Base-by-base conservation (phyloP, 306 rosid genomes). In the Leucaena leucocephala region DNA sequence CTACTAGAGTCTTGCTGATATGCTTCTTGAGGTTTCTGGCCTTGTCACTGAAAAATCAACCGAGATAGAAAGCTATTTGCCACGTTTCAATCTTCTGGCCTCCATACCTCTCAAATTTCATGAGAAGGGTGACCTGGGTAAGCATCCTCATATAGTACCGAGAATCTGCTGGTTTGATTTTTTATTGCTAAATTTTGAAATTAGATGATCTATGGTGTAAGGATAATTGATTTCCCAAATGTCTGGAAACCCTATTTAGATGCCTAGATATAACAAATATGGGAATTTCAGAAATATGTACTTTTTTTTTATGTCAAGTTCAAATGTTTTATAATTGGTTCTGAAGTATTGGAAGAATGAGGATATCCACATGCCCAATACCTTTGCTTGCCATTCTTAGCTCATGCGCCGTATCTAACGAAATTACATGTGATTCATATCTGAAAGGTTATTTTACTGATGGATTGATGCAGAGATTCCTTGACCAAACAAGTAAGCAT, bases 1-100 rank as follows among this genome's bases (percentile, higher is more conserved):
- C 50, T 87, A 88, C 8, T 81, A 83, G 83, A 82, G 85, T 50
- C 74, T 87, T 57, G 89, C 88, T 17, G 87, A 84, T 75, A 82
- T 70, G 38, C 87, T 81, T n/a, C 79, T 90, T 61, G 86, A 79
- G 64, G 78, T 84, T 63, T 90, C 83, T 34, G 3, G 12, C 39
- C 13, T 6, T 45, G 5, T 45, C n/a, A 12, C 57, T 72, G 74
- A 49, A 40, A 21, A 63, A 63, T 38, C 67, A 62, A 38, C 73
- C 62, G 42, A 79, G 44, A 65, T 49, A 79, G 71, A 39, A 72
- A 40, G 64, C 38, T 63, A 17, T 49, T 72, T 22, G 42, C 75
- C 57, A 22, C 44, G 8, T 19, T 67, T 79, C 22, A 43, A 68
- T 68, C 42, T 42, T 67, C 27, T 66, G 71, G 48, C 71, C n/a